Base-by-base conservation (phyloP, 1,139 yeast species). In the Hansenula anomala region DNA sequence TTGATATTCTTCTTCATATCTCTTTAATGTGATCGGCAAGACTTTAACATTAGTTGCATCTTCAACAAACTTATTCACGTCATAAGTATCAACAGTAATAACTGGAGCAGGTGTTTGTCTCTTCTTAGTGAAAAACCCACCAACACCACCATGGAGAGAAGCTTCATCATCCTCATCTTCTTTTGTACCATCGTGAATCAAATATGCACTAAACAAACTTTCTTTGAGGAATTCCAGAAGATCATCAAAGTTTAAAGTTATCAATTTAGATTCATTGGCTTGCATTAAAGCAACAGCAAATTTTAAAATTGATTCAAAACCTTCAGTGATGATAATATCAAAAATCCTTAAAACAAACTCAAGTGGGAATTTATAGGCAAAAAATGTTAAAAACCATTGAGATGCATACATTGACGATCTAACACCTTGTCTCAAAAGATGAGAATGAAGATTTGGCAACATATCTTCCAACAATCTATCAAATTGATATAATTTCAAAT, bases 371-470 rank as follows among this genome's bases (percentile, higher is more conserved):
- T 86, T 85, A 66, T 92, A 92, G 13, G 96, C 96, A 64, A 92
- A 92, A 49, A 92, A 73, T 0, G 98, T 92, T 51, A 89, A 70
- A 56, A 92, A 89, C 97, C 97, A 92, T 60, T 92, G 97, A 1
- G 92, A 78, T 0, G 96, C 97, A 66, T 87, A 92, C 97, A 90
- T 90, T 18, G 92, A 82, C 1, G 95, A 82, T 45, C 82, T 76
- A 18, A 92, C 80, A 4, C 97, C 97, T 58, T 88, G 92, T 46
- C 87, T 78, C 20, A 75, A 72, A 54, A 92, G 66, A 64, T 92
- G 97, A 40, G 77, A 74, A 59, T 80, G 79, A 36, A 92, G 69
- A 7, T 69, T 69, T 0, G 95, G 96, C 18, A 78, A 64, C 29
- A 70, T 63, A 42, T 75, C 83, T 56, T 88, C 96, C 36, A 90